These are phyloP conservation scores for Hypholoma sublateritium DNA, from an alignment of 768 basidiomycete genomes.

Conservation along the genomic window DNA sequence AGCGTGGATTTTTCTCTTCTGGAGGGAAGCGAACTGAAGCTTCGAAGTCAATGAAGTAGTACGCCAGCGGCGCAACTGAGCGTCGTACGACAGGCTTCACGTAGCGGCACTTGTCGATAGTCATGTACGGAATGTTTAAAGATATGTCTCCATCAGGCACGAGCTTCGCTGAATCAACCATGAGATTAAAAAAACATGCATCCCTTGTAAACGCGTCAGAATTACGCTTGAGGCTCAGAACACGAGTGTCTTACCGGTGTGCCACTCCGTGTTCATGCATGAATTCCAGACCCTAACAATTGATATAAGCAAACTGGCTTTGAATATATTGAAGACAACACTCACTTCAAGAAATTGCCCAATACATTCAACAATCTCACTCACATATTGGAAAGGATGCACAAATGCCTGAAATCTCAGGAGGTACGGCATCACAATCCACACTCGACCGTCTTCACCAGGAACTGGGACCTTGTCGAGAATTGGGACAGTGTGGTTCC, in stretches of 20 bases:
- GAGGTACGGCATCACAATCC: neutral
- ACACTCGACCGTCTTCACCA: neutral
- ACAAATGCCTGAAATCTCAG: neutral
- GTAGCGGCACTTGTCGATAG: neutral
- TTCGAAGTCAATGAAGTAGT: slow-evolving; percentile 29
- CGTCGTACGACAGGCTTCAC: slow-evolving; percentile 14
- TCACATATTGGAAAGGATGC: neutral
- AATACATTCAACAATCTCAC: neutral
- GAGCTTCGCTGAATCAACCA: neutral
- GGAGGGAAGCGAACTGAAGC: slow-evolving; percentile 9
- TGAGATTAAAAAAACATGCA: neutral
- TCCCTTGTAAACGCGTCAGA: neutral
- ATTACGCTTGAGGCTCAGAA: too few species aligned
- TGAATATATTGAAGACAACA: too few species aligned
- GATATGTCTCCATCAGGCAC: neutral
- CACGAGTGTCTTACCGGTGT: neutral
- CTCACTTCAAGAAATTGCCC: neutral
- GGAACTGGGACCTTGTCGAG: neutral
- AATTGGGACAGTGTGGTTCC: neutral
- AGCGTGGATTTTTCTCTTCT: slow-evolving; percentile 1
- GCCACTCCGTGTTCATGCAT: neutral
- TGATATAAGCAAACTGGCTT: neutral
- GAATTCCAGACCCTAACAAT: neutral
- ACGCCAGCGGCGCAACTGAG: slow-evolving; percentile 20
- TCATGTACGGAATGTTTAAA: neutral